Conservation (phyloP, 495 filamentous ascomycete genomes). For the Penicillium daleae region DNA sequence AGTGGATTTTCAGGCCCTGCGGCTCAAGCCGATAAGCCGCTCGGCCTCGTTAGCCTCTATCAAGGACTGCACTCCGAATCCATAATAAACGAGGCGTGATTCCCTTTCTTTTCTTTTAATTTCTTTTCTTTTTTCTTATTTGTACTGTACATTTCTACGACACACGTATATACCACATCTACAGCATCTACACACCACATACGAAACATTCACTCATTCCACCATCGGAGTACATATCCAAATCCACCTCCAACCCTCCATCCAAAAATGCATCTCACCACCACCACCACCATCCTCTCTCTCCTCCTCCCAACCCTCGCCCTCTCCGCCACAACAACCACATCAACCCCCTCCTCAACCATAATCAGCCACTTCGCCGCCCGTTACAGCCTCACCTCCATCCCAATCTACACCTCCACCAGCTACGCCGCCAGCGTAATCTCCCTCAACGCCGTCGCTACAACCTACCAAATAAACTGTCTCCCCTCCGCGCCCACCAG, state of each 20-base stretch:
- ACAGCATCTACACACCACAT: background rate
- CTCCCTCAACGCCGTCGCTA: conserved; percentile 28
- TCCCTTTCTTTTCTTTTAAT: background rate
- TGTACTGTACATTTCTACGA: background rate
- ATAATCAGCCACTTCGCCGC: conserved; percentile 7
- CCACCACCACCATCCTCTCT: background rate
- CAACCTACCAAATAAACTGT: conserved; percentile 37
- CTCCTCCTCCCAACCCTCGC: background rate
- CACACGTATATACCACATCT: background rate
- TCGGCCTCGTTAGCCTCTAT: background rate
- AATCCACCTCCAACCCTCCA: background rate
- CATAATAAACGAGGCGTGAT: background rate
- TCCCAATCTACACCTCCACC: conserved; percentile 11
- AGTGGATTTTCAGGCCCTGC: background rate
- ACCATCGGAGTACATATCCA: background rate
- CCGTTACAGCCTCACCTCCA: background rate
- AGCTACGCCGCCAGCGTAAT: conserved; percentile 32
- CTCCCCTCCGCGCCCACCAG: conserved; percentile 19
- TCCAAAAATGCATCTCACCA: background rate
- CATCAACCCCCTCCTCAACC: background rate
- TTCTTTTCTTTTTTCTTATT: background rate
- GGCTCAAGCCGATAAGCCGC: background rate
- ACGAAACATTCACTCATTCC: background rate
- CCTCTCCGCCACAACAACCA: background rate
- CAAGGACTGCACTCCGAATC: background rate